Evolutionary conservation across 1,284 basidiomycete genomes (phyloP).

Genomic region (Agroathelia rolfsii): DNA sequence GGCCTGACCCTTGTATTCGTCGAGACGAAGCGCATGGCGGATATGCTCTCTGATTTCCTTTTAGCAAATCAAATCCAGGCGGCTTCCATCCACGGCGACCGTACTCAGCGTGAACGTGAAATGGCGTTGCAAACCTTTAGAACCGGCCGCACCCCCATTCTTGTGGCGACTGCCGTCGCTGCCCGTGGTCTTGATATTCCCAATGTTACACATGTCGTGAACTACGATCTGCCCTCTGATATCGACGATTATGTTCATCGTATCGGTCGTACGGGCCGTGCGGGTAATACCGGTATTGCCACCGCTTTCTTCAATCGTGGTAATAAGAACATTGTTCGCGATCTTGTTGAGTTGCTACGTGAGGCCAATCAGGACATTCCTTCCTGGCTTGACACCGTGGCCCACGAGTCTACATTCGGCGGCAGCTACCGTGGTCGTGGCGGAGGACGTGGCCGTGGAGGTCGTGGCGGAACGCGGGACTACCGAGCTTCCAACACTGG

Average conservation of each 20-base stretch:
- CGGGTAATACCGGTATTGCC: constrained; percentile 93
- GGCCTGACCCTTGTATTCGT: constrained; percentile 96
- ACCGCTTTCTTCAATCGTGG: constrained; percentile 93
- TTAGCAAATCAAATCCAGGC: constrained; percentile 78
- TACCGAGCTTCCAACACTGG: constrained; percentile 34
- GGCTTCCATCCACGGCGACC: constrained; percentile 97
- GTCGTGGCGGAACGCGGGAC: constrained; percentile 45
- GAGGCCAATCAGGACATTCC: constrained; percentile 98
- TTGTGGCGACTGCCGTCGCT: constrained; percentile 97
- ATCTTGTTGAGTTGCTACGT: constrained; percentile 86
- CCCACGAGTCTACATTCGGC: constrained; percentile 74
- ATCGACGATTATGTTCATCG: constrained; percentile 99
- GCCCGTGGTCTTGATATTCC: constrained; percentile 99
- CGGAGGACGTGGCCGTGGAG: constrained; percentile 47
- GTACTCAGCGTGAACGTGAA: constrained; percentile 96
- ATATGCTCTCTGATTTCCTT: constrained; percentile 96
- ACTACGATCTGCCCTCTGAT: constrained; percentile 97
- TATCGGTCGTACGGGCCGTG: constrained; percentile 98
- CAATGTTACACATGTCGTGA: constrained; percentile 97
- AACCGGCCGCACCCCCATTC: constrained; percentile 87
- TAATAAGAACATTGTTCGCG: constrained; percentile 87
- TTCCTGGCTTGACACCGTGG: constrained; percentile 83
- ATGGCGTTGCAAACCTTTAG: constrained; percentile 93
- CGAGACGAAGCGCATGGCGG: constrained; percentile 99
- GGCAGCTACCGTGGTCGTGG: constrained; percentile 42